Percentiles rank a stretch among this genome's conserved stretches.
Conservation (phyloP, 345 rosid genomes). For the Garcia nutans region DNA sequence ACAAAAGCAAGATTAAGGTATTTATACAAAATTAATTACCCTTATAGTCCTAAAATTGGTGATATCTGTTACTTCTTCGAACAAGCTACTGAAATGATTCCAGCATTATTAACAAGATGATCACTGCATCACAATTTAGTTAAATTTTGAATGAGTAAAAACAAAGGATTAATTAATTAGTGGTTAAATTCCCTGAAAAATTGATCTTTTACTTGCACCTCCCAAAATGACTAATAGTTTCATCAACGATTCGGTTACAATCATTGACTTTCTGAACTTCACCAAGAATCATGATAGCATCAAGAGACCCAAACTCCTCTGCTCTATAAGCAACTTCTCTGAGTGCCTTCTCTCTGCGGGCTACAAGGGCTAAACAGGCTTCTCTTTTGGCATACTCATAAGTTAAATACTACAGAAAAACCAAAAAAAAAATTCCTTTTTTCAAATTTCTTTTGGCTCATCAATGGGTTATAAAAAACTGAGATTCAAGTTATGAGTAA, state of each 20-base stretch:
- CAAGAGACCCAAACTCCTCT: slow-evolving; percentile 44
- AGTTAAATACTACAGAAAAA: slow-evolving; percentile 44
- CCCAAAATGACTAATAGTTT: slow-evolving; percentile 29
- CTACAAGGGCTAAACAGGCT: slow-evolving; percentile 58
- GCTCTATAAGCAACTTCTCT: slow-evolving; percentile 43
- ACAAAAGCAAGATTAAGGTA: no score
- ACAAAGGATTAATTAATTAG: no score
- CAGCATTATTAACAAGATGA: slow-evolving; percentile 23
- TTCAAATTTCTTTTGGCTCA: not conserved
- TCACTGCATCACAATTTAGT: not conserved
- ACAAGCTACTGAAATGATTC: slow-evolving; percentile 40
- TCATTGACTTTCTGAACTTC: slow-evolving; percentile 27
- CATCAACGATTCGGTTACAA: slow-evolving; percentile 21
- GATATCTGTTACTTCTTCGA: slow-evolving; percentile 48
- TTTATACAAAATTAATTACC: slow-evolving; percentile 21
- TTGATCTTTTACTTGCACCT: slow-evolving; percentile 14
- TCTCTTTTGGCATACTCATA: slow-evolving; percentile 60
- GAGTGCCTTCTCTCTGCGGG: slow-evolving; percentile 43
- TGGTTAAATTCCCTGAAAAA: not conserved
- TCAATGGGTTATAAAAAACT: not conserved
- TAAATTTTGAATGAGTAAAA: no score
- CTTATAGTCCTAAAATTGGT: slow-evolving; percentile 32
- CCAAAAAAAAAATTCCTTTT: no score
- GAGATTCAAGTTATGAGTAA: no score
- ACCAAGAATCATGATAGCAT: slow-evolving; percentile 28